Evolutionary conservation across 2,329 filamentous ascomycete species (phyloP), one percentile per base, ranked within the genome.

Genomic region (Colletotrichum lentis): DNA sequence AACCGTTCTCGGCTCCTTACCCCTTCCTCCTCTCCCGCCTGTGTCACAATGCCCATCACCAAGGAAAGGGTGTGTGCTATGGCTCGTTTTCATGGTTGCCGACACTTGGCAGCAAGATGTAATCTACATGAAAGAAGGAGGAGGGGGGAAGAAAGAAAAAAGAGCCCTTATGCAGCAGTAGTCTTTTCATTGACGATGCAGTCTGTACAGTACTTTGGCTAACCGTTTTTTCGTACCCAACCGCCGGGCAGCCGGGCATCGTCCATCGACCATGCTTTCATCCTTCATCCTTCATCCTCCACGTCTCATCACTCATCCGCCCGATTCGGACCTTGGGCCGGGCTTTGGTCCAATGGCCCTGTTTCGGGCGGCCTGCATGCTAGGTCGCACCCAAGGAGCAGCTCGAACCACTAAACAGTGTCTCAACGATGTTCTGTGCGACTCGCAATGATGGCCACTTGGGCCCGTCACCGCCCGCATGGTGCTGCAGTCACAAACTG

Each of bases 391-490:
- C 41, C 55, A 66, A 50, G 54, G 31, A 37, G 60, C 54, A 31
- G 49, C 47, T 55, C 47, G 43, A 56, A 44, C 61, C 65, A 68
- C 54, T 64, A 39, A 60, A 31, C 27, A 31, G 44, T 18, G 43
- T 16, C 31, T 37, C 61, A 24, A 50, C 41, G 41, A 49, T 54
- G 60, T 53, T 68, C n/a, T 31, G 56, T 69, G 44, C 66, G 46
- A 62, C 66, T 66, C 57, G 27, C 58, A 62, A 52, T 10, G 39
- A 37, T 59, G 55, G 63, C 67, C 57, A 64, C 64, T 60, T 63
- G 64, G 64, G 59, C 59, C 64, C 55, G 64, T 70, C 68, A 64
- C 68, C 64, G 64, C 68, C 64, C 64, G 68, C 68, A 70, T 69
- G 64, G 58, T 52, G 62, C 49, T 59, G 67, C 62, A 61, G 55